Evolutionary conservation across 2,329 filamentous ascomycete genomes (phyloP), one percentile per base, ranked within the genome.

Genomic region (Cercospora janseana): DNA sequence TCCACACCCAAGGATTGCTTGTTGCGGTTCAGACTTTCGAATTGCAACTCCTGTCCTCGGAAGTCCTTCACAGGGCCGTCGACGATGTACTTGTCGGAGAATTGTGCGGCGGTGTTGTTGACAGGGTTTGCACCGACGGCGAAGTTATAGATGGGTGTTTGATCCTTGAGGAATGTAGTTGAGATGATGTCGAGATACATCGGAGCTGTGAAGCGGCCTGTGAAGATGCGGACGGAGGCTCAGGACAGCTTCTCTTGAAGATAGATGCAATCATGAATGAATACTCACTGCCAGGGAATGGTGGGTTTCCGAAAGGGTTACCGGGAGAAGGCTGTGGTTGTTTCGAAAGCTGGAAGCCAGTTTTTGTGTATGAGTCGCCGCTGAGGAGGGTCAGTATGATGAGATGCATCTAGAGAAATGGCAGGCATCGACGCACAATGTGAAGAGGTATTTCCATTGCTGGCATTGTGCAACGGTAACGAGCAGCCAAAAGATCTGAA

Each of bases 121-220:
- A 54, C 52, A 3, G 46, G 20, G 20, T 54, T 49, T 1, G 40
- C 43, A 7, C 37, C 46, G 1, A 40, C 26, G 10, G 52, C 52
- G 16, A 49, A 35, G 12, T 55, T 45, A 45, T 55, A 49, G 23
- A 38, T 46, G 2, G 48, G 26, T 1, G 41, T 52, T 4, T 27
- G 29, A 3, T 20, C 23, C 4, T 34, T 34, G 34, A 46, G 38
- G 21, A 3, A 6, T 10, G 1, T 48, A 12, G 46, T 35, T 8
- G 41, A 24, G 2, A 56, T 10, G 2, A 35, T 3, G 21, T 53
- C 50, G 27, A 54, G 37, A 26, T 48, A 51, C n/a, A 41, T 41
- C 27, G 47, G 32, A 13, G 37, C 52, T 1, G 48, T 48, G n/a
- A 43, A 52, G 32, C 48, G 32, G 16, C 43, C 52, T 1, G 48